A percentile compares a stretch with the other conserved stretches of the same genome.
phyloP scores from a whole-genome alignment of 805 yeast species.

The Candida wancherniae region DNA sequence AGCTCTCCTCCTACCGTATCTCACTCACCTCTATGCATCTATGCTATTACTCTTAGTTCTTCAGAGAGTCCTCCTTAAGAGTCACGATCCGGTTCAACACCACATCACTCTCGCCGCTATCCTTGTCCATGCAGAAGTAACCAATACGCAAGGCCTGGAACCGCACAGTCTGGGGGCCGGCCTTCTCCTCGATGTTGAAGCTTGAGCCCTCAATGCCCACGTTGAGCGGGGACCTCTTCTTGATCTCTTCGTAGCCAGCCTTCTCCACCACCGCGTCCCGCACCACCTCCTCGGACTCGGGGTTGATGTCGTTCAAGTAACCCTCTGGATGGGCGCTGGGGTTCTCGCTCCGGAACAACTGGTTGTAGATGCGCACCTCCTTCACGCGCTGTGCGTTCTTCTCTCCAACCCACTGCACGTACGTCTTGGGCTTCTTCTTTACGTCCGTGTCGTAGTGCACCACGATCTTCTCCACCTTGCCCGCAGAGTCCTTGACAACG shows the following conservation, averaged over 20 bases:
- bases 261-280: constrained; percentile 68
- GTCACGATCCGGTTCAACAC: constrained; percentile 90
- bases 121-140: constrained; percentile 87
- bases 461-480: constrained; percentile 63
- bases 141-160: constrained; percentile 98
- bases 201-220: constrained; percentile 53
- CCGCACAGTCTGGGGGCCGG: constrained; percentile 46
- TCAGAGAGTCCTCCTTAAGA: constrained; percentile 73
- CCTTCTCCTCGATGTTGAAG: constrained; percentile 63
- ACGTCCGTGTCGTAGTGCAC: constrained; percentile 68
- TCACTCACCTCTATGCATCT: too few species aligned
- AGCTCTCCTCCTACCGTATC: too few species aligned
- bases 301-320: constrained; percentile 76
- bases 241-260: constrained; percentile 62
- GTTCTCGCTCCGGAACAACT: constrained; percentile 84
- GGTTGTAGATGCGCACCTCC: constrained; percentile 85
- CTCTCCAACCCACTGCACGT: constrained; percentile 93
- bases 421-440: constrained; percentile 85
- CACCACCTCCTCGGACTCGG: constrained; percentile 66
- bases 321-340: constrained; percentile 89
- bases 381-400: constrained; percentile 51
- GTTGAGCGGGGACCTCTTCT: constrained; percentile 71
- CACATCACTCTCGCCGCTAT: constrained; percentile 50
- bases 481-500: constrained; percentile 57
- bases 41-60: constrained; percentile 30